Base-by-base conservation (phyloP, 108 stramenopile genomes). In the Nitzschia sp. region DNA sequence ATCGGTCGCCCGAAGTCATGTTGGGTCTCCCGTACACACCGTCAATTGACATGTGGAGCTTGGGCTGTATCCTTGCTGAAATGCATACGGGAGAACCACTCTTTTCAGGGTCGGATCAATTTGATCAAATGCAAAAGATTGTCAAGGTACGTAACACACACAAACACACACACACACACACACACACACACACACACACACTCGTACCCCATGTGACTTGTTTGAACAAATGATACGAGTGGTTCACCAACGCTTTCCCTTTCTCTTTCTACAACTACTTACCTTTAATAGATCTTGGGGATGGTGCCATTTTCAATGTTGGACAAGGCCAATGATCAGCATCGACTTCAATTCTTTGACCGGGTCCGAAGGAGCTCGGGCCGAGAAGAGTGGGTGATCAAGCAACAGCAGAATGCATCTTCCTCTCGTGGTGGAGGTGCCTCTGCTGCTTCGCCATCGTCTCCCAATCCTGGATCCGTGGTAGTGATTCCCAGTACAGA, bases 41-140 rank as follows among this genome's bases (percentile, higher is more conserved):
- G 16, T 90, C 97, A 26, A 99, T 99, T 71, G 99, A 99, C 80
- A 97, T 98, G 93, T 99, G 99, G 99, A 95, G 94, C 54, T 63
- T 99, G 36, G 99, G 99, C 0, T 99, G 99, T 80, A 96, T 99
- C 28, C 75, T 98, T n/a, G 97, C 94, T 6, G 99, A 99, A 69
- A 94, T 99, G 97, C 96, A 97, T 70, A 97, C 96, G 15, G 99
- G 99, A 3, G 96, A 96, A 71, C 99, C 99, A 11, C 82, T 98
- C 25, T 98, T 99, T 68, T 94, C 96, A 0, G 99, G 97, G 2
- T 84, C 91, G 8, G 96, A 99, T 68, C 95, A 98, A 74, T 90
- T 96, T 75, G 96, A 98, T 77, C 96, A 96, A 61, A 96, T 98
- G 91, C 89, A 91, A 74, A 94, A 96, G 69, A 93, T 98, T 73